Evolutionary conservation across 805 yeast genomes (phyloP).

Genomic region (Starmerella cellae): DNA sequence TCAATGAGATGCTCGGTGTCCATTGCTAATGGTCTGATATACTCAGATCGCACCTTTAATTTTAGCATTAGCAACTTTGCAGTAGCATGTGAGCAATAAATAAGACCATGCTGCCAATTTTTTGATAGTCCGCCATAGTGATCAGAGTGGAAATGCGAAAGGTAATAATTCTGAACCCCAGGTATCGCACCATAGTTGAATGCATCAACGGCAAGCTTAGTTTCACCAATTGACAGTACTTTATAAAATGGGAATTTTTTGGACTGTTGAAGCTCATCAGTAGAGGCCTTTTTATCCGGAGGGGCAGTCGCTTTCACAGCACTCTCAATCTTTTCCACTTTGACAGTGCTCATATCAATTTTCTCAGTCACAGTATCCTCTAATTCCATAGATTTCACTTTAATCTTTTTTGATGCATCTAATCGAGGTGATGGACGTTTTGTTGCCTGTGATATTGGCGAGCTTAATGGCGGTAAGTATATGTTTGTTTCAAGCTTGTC

Average conservation of each 20-base stretch:
- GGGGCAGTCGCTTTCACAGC: too few relatives aligned
- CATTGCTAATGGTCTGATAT: slow-evolving; percentile 34
- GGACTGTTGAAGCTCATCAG: too few relatives aligned
- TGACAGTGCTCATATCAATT: background rate
- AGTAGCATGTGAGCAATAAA: slow-evolving; percentile 65
- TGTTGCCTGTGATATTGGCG: too few relatives aligned
- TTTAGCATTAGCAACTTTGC: slow-evolving; percentile 40
- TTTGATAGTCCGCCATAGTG: slow-evolving; percentile 81
- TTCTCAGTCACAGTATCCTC: too few relatives aligned
- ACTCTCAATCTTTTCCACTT: background rate
- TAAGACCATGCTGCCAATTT: slow-evolving; percentile 57
- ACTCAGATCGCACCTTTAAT: slow-evolving; percentile 40
- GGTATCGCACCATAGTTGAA: slow-evolving; percentile 28
- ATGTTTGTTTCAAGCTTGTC: too few relatives aligned
- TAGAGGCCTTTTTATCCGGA: too few relatives aligned
- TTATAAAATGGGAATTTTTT: slow-evolving; percentile 29
- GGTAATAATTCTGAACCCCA: slow-evolving; percentile 25
- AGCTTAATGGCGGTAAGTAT: too few relatives aligned
- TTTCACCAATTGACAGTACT: slow-evolving; percentile 22
- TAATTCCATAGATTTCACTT: too few relatives aligned
- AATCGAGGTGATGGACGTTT: too few relatives aligned
- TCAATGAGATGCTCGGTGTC: slow-evolving; percentile 29
- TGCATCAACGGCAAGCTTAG: slow-evolving; percentile 29
- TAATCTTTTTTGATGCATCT: too few relatives aligned
- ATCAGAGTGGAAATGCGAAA: slow-evolving; percentile 76